Conservation (phyloP, 2,329 filamentous ascomycete genomes). For the Coniella vitis region DNA sequence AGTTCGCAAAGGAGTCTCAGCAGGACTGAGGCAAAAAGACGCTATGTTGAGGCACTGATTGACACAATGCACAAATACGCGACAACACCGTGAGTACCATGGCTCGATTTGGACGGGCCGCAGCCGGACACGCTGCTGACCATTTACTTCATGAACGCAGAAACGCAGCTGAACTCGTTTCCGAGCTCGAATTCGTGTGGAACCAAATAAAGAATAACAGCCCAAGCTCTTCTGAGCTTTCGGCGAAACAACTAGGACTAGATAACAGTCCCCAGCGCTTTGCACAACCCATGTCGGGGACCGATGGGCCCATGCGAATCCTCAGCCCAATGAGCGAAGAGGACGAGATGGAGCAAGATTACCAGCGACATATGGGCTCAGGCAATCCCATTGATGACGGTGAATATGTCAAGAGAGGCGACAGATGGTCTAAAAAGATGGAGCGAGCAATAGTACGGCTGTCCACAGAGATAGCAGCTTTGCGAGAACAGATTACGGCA, state of each 20-base stretch:
- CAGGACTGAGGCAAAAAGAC: conserved; percentile 86
- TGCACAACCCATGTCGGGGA: conserved; percentile 39
- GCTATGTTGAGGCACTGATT: conserved; percentile 90
- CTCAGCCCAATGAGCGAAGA: conserved; percentile 82
- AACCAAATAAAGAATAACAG: conserved; percentile 91
- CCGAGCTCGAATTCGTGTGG: conserved; percentile 98
- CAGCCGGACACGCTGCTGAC: conserved; percentile 1
- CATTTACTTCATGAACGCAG: conserved; percentile 27
- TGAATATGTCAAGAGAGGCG: conserved; percentile 35
- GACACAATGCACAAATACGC: conserved; percentile 97
- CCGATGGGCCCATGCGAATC: conserved; percentile 57
- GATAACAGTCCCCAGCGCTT: conserved; percentile 36
- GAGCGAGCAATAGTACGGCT: conserved; percentile 82
- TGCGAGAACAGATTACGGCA: conserved; percentile 82
- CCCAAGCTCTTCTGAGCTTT: conserved; percentile 54
- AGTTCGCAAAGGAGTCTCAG: conserved; percentile 76
- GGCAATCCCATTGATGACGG: conserved; percentile 33
- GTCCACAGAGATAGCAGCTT: conserved; percentile 84
- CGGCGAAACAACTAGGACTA: conserved; percentile 38
- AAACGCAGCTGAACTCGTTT: conserved; percentile 80
- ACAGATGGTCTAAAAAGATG: conserved; percentile 72
- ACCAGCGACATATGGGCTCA: conserved; percentile 36
- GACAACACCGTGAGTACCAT: conserved; percentile 60
- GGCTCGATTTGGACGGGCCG: neutral
- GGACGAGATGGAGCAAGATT: conserved; percentile 57